Evolutionary conservation across 495 filamentous ascomycete species (phyloP), one percentile per base, ranked within the genome.

Genomic region (Penicillium psychrofluorescens): DNA sequence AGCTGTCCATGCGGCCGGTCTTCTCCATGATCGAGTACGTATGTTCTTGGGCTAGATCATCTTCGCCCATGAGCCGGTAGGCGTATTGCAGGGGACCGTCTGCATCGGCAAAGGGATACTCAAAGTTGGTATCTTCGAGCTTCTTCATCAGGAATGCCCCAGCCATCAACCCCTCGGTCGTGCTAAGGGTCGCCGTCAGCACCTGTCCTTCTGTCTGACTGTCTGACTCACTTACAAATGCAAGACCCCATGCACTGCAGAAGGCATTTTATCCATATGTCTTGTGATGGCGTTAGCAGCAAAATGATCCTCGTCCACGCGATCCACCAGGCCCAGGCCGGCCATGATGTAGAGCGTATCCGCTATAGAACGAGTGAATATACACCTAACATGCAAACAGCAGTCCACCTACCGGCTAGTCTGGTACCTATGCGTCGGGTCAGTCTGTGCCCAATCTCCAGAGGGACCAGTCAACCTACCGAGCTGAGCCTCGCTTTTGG

Each of bases 1-100:
- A 70, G 44, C 64, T 68, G 22, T 61, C 59, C 58, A 70, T 65
- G 14, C 66, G 63, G 9, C 61, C 63, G 33, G 65, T 51, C 1
- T 43, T 48, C 22, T 59, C 61, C 61, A 70, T 68, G 27, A 68
- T 68, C 0, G 59, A 54, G 40, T 70, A 70, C 2, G 63, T 61
- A 31, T 70, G 64, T 22, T 62, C 35, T 2, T 54, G 35, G 10
- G 66, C 49, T 6, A 67, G 45, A 0, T 56, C 42, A 1, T 54
- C 31, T 9, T 65, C 36, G 9, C 64, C 66, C 55, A 67, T 63
- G 4, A 57, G 48, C 15, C 50, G 42, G 35, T 68, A 60, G 2
- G 59, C 63, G 36, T 68, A 59, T 29, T 70, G 66, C 6, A 66
- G 37, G 6, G 66, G 64, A 0, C 59, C 63, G 2, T 62, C 53